phyloP scores from a whole-genome alignment of 257 asterid species.

The Mitragyna speciosa region DNA sequence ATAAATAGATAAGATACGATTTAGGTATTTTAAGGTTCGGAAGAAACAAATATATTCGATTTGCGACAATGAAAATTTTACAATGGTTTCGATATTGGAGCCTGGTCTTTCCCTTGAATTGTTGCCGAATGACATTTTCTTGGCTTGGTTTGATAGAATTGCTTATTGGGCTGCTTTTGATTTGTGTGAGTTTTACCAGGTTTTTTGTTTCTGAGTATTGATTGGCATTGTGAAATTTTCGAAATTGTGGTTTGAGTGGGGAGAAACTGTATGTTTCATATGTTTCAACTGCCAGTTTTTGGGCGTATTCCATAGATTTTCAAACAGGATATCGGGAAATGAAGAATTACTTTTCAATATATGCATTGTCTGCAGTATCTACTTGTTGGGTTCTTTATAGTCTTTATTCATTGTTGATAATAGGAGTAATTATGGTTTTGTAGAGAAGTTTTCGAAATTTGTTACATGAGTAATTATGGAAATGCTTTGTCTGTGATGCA shows the following conservation, averaged over 20 bases:
- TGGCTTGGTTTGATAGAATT: background rate
- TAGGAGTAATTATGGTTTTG: background rate
- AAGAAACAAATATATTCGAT: background rate
- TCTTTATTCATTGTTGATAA: background rate
- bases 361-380: background rate
- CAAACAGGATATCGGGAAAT: background rate
- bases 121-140: background rate
- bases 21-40: background rate
- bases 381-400: background rate
- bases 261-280: too few species aligned
- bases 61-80: too few species aligned
- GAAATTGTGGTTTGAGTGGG: too few species aligned
- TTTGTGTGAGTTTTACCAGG: too few species aligned
- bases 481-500: slow-evolving; percentile 23
- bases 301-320: too few species aligned
- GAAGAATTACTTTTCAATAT: background rate
- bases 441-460: background rate
- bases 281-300: too few species aligned
- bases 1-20: background rate
- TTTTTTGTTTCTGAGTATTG: too few species aligned
- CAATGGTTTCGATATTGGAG: background rate
- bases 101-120: background rate
- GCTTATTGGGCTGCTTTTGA: background rate
- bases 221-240: background rate
- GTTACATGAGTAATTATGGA: background rate